A percentile compares a stretch with the other conserved stretches of the same genome.
phyloP scores from a whole-genome alignment of 2,329 filamentous ascomycete genomes.

The Trichoderma citrinoviride region DNA sequence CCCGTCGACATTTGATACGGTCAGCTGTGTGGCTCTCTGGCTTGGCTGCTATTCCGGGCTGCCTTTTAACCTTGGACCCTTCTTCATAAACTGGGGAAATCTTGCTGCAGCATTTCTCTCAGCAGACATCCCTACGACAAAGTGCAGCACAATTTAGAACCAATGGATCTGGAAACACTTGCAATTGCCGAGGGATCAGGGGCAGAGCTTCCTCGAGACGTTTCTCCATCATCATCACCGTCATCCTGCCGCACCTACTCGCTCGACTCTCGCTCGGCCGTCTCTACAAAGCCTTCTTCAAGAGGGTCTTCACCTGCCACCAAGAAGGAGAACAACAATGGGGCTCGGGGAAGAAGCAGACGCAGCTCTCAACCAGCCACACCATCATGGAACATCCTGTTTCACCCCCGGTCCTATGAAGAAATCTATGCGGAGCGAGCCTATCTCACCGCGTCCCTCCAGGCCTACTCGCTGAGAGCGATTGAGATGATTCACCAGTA shows the following conservation, averaged over 20 bases:
- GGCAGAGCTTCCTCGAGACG: background rate
- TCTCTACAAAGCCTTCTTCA: conserved; percentile 14
- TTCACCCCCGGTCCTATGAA: conserved; percentile 41
- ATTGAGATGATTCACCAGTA: conserved; percentile 41
- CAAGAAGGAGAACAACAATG: conserved; percentile 8
- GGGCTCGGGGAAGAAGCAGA: background rate
- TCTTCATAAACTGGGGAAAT: background rate
- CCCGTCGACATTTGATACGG: background rate
- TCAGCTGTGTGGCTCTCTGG: background rate
- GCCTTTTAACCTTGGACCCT: background rate
- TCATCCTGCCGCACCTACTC: background rate
- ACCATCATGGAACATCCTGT: conserved; percentile 26
- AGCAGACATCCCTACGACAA: background rate
- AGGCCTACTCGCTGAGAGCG: conserved; percentile 40
- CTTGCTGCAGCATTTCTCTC: background rate
- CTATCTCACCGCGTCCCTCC: conserved; percentile 45
- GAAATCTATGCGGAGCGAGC: conserved; percentile 46
- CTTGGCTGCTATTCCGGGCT: background rate
- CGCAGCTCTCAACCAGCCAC: background rate
- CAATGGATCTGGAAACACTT: background rate
- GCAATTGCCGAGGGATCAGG: background rate
- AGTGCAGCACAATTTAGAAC: background rate
- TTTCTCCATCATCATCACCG: conserved; percentile 15
- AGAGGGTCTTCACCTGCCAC: background rate
- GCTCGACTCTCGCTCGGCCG: background rate